phyloP scores from a whole-genome alignment of 108 stramenopile species.

The Fragilaria crotonensis region DNA sequence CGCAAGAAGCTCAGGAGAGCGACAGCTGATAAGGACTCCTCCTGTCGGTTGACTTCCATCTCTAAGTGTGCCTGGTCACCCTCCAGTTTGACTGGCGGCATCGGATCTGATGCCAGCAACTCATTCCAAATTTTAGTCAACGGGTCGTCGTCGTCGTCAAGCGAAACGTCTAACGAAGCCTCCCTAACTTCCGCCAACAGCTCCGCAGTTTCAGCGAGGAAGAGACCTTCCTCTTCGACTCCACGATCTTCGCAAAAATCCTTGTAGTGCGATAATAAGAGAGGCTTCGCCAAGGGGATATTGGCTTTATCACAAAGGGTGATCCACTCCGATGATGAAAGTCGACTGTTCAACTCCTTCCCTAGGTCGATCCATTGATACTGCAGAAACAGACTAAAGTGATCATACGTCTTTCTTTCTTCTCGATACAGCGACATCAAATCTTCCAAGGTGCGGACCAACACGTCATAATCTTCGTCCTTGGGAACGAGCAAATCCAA shows the following conservation, averaged over 20 bases:
- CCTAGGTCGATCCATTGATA: slow-evolving; percentile 61
- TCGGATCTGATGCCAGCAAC: slow-evolving; percentile 33
- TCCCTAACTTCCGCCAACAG: slow-evolving; percentile 20
- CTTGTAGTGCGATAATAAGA: not conserved
- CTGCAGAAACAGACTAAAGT: slow-evolving; percentile 26
- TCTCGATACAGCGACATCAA: slow-evolving; percentile 34
- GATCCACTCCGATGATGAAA: slow-evolving; percentile 41
- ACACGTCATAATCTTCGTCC: slow-evolving; percentile 27
- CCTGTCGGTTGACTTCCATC: no score
- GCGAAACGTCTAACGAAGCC: slow-evolving; percentile 4
- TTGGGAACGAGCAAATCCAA: slow-evolving; percentile 62
- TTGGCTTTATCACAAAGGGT: slow-evolving; percentile 45
- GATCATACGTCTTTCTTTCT: slow-evolving; percentile 7
- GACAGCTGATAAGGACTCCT: slow-evolving; percentile 40
- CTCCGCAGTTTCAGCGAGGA: slow-evolving; percentile 5
- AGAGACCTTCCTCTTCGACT: slow-evolving; percentile 2
- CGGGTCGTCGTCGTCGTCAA: slow-evolving; percentile 18
- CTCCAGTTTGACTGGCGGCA: slow-evolving; percentile 7
- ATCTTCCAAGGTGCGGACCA: slow-evolving; percentile 44
- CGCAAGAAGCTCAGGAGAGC: slow-evolving; percentile 56
- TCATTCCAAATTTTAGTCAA: slow-evolving; percentile 31
- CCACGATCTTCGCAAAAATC: not conserved
- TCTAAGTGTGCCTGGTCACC: slow-evolving; percentile 2
- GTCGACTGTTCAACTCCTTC: slow-evolving; percentile 12
- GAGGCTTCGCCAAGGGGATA: slow-evolving; percentile 30